A percentile compares a stretch with the other conserved stretches of the same genome.
Evolutionary conservation across 1,284 basidiomycete species (phyloP).

Genomic region (Cryptococcus maquisensis): DNA sequence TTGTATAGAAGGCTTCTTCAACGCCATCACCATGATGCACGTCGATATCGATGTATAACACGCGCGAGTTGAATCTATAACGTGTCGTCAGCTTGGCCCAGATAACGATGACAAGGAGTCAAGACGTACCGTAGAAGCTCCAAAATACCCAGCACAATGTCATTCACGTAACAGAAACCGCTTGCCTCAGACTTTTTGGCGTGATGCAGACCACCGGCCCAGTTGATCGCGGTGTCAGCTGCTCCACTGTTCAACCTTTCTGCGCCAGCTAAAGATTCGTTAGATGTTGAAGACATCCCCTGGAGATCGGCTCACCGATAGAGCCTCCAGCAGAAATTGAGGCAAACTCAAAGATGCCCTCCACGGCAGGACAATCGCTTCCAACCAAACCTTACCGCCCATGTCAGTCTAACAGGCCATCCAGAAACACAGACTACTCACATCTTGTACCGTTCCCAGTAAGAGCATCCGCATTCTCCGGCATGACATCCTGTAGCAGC

Average conservation of each 20-base stretch:
- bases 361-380: constrained; percentile 94
- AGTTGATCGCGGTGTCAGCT: constrained; percentile 91
- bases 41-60: constrained; percentile 96
- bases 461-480: constrained; percentile 77
- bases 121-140: constrained; percentile 69
- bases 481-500: constrained; percentile 78
- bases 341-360: constrained; percentile 94
- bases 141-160: constrained; percentile 75
- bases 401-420: not conserved
- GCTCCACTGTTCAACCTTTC: constrained; percentile 72
- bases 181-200: constrained; percentile 95
- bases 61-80: constrained; percentile 63
- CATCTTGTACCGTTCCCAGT: constrained; percentile 78
- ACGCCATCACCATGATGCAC: constrained; percentile 99
- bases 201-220: constrained; percentile 96
- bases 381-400: constrained; percentile 69
- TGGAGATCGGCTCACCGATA: constrained; percentile 53
- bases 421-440: constrained; percentile 50
- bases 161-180: constrained; percentile 97
- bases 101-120: not conserved
- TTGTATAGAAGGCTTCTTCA: constrained; percentile 97
- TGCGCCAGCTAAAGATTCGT: constrained; percentile 61
- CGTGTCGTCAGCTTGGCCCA: not conserved
- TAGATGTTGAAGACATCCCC: not conserved
- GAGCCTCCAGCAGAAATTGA: constrained; percentile 93